Percentiles rank a stretch among this genome's conserved stretches.
Evolutionary conservation across 805 yeast species (phyloP).

Genomic region (Scheffersomyces ergatensis): DNA sequence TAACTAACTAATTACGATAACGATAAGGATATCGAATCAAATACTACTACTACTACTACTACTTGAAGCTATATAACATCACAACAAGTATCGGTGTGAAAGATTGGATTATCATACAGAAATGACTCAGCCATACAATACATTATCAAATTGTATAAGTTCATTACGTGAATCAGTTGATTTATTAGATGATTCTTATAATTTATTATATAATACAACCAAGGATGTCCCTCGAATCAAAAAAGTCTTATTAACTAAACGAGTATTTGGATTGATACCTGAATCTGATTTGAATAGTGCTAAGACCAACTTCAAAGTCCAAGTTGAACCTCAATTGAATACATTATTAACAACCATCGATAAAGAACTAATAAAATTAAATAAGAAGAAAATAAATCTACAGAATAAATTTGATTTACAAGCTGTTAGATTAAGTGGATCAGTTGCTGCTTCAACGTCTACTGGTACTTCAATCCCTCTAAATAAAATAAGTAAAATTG

Average conservation of each 20-base stretch:
- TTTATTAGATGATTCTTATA: constrained; percentile 30
- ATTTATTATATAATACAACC: constrained; percentile 31
- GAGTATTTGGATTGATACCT: constrained; percentile 51
- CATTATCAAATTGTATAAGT: constrained; percentile 9
- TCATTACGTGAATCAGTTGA: constrained; percentile 32
- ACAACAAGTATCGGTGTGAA: too few relatives aligned
- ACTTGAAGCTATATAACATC: background rate
- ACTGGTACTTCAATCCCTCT: constrained; percentile 5
- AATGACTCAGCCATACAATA: constrained; percentile 10
- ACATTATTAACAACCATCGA: constrained; percentile 28
- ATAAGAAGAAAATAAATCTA: constrained; percentile 28
- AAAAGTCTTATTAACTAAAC: constrained; percentile 39
- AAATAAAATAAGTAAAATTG: constrained; percentile 8
- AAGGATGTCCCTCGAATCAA: constrained; percentile 39
- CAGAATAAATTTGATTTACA: constrained; percentile 25
- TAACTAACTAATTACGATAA: too few relatives aligned
- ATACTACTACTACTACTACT: background rate
- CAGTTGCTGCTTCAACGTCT: constrained; percentile 3
- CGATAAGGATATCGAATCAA: too few relatives aligned
- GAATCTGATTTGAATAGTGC: constrained; percentile 45
- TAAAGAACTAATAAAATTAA: constrained; percentile 28
- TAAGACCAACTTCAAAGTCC: constrained; percentile 30
- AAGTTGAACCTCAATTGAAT: constrained; percentile 42
- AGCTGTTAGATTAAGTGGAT: background rate
- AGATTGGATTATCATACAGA: too few relatives aligned